Conservation (phyloP, 495 filamentous ascomycete species). For the Darksidea phi region DNA sequence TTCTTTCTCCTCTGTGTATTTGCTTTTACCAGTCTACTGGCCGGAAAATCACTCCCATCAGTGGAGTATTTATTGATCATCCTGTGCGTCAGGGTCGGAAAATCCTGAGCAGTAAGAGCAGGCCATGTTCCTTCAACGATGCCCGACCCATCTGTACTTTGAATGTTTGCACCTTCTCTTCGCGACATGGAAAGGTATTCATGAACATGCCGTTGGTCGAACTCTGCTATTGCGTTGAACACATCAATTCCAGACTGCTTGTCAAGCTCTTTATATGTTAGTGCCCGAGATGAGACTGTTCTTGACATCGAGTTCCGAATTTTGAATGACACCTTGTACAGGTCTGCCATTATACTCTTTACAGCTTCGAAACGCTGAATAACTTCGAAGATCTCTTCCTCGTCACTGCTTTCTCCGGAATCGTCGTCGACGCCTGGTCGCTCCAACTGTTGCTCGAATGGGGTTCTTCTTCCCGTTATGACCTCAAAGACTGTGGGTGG, state of each 20-base stretch:
- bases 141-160: neutral
- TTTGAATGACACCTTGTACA: conserved; percentile 7
- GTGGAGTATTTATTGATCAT: neutral
- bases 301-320: neutral
- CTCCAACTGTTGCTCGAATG: neutral
- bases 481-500: neutral
- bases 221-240: neutral
- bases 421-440: neutral
- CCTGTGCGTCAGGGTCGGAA: neutral
- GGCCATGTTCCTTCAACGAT: neutral
- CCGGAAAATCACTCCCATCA: neutral
- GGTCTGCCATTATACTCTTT: neutral
- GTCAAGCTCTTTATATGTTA: neutral
- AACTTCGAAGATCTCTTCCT: neutral
- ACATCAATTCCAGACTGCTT: neutral
- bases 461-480: neutral
- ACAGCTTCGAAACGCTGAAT: neutral
- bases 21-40: neutral
- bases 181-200: neutral
- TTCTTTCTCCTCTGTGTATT: neutral
- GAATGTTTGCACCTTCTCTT: neutral
- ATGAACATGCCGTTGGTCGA: neutral
- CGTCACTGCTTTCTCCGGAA: neutral
- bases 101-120: neutral
- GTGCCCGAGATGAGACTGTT: neutral